A percentile compares a stretch with the other conserved stretches of the same genome.
Evolutionary conservation across 306 rosid species (phyloP).

Genomic region (Herpetospermum pedunculosum): DNA sequence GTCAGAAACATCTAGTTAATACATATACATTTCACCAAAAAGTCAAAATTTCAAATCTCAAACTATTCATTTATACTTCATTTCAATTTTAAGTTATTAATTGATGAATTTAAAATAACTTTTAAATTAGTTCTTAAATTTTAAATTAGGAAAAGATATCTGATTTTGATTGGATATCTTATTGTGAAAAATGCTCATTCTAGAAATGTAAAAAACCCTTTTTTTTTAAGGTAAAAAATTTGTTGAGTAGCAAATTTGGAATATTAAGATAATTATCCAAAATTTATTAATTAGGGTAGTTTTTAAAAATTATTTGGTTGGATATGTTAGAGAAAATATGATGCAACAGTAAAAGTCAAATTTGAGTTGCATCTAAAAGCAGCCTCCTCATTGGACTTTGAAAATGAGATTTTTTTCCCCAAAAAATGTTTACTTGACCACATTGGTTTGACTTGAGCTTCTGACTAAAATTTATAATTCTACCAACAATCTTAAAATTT

Average conservation of each 20-base stretch:
- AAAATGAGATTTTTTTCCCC: neutral
- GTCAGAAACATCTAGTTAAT: too few species aligned
- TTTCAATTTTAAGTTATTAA: too few species aligned
- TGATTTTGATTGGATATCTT: neutral
- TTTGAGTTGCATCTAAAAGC: neutral
- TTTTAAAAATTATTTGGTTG: neutral
- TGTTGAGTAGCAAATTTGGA: neutral
- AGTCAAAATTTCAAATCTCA: too few species aligned
- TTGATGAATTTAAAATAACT: too few species aligned
- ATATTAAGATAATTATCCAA: neutral
- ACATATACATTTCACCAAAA: too few species aligned
- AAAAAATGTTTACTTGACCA: neutral
- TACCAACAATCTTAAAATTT: neutral
- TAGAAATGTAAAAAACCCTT: neutral
- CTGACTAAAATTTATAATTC: neutral
- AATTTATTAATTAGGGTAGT: neutral
- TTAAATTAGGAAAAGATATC: neutral
- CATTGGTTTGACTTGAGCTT: neutral
- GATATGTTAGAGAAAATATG: neutral
- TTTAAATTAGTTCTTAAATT: neutral
- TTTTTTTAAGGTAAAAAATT: neutral
- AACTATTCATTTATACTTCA: too few species aligned
- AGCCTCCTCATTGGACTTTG: neutral
- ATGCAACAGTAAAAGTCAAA: conserved; percentile 4
- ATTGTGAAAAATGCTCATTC: neutral